A percentile compares a stretch with the other conserved stretches of the same genome.
Evolutionary conservation across 805 yeast species (phyloP).

Genomic region (Ogataea nitratoaversa): DNA sequence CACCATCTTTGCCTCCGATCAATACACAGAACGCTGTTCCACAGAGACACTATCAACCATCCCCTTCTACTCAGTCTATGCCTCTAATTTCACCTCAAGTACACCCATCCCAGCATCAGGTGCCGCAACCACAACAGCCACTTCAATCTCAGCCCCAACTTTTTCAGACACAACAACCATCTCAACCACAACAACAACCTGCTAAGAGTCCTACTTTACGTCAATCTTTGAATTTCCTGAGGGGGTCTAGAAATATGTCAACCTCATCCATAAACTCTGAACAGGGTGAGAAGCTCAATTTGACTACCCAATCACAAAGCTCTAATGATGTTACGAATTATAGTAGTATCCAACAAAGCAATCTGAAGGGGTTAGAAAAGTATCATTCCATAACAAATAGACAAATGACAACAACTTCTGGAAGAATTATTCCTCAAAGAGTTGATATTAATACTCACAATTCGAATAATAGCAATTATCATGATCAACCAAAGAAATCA

Average conservation of each 20-base stretch:
- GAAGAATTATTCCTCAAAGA: conserved; percentile 45
- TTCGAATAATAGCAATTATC: background rate
- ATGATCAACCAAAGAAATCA: conserved; percentile 38
- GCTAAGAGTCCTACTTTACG: conserved; percentile 33
- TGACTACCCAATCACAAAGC: background rate
- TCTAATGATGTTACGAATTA: too few relatives aligned
- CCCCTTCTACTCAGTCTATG: conserved; percentile 2
- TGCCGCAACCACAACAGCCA: conserved; percentile 8
- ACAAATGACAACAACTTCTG: conserved; percentile 37
- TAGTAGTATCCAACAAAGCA: background rate
- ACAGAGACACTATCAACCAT: conserved; percentile 12
- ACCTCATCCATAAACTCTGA: conserved; percentile 21
- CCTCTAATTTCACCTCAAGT: background rate
- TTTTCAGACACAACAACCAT: too few relatives aligned
- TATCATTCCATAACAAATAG: conserved; percentile 31
- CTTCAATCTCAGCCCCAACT: conserved; percentile 7
- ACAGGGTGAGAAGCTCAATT: conserved; percentile 4
- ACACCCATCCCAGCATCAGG: conserved; percentile 7
- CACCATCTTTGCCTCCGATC: conserved; percentile 21
- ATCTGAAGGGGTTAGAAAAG: conserved; percentile 26
- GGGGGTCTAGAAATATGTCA: conserved; percentile 26
- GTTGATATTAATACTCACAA: conserved; percentile 29
- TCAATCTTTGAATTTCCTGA: conserved; percentile 34
- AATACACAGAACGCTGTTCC: conserved; percentile 23
- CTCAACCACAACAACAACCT: conserved; percentile 9